Evolutionary conservation across 2,329 filamentous ascomycete genomes (phyloP).

Genomic region (Neonectria ditissima): DNA sequence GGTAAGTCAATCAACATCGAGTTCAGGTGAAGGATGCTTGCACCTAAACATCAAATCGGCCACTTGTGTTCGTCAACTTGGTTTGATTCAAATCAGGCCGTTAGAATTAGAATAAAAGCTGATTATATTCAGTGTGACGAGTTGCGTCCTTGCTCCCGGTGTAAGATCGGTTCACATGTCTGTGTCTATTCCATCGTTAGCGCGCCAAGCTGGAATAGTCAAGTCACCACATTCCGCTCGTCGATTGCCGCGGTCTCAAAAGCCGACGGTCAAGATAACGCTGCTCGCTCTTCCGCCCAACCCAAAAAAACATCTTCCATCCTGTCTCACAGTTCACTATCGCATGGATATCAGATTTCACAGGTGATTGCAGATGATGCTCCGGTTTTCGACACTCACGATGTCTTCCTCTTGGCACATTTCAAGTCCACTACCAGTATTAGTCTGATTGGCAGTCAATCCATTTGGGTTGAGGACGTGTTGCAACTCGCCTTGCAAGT

Average conservation of each 20-base stretch:
- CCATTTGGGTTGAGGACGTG: slow-evolving; percentile 13
- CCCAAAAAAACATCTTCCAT: slow-evolving; percentile 10
- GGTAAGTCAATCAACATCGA: slow-evolving; percentile 12
- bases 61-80: slow-evolving; percentile 15
- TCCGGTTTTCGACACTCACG: slow-evolving; percentile 14
- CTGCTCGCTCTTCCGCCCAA: slow-evolving; percentile 10
- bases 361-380: slow-evolving; percentile 13
- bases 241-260: slow-evolving; percentile 12
- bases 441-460: slow-evolving; percentile 13
- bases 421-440: slow-evolving; percentile 15
- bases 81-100: slow-evolving; percentile 14
- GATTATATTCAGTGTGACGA: slow-evolving; percentile 15
- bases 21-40: slow-evolving; percentile 11
- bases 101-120: slow-evolving; percentile 14
- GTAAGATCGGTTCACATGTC: slow-evolving; percentile 14
- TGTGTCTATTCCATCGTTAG: slow-evolving; percentile 14
- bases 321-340: slow-evolving; percentile 14
- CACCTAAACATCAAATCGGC: slow-evolving; percentile 11
- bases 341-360: slow-evolving; percentile 12
- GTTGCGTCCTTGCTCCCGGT: slow-evolving; percentile 13
- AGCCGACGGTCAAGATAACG: slow-evolving; percentile 11
- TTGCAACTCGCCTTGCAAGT: slow-evolving; percentile 15
- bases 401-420: slow-evolving; percentile 14
- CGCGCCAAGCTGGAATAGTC: slow-evolving; percentile 13
- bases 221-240: slow-evolving; percentile 14